Percentiles rank a stretch among this genome's conserved stretches.
Conservation (phyloP, 306 rosid genomes). For the Prosopis cineraria region DNA sequence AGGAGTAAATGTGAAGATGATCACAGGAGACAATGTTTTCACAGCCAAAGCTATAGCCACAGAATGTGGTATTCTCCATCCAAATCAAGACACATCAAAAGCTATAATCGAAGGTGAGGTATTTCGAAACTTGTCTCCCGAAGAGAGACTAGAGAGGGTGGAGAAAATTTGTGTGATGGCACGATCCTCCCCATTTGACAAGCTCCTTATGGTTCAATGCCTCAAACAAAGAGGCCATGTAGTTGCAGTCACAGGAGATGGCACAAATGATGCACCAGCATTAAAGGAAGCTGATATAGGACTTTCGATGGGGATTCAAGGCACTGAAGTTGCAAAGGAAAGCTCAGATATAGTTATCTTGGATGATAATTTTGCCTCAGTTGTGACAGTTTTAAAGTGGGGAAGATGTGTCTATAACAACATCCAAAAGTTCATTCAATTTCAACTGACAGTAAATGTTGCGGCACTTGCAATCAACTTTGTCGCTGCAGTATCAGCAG, state of each 20-base stretch:
- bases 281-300: conserved; percentile 40
- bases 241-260: conserved; percentile 39
- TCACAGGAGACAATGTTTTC: conserved; percentile 33
- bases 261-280: conserved; percentile 38
- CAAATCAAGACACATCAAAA: neutral
- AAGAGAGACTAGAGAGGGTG: conserved; percentile 22
- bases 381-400: conserved; percentile 32
- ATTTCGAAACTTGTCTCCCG: conserved; percentile 19
- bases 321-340: conserved; percentile 36
- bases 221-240: conserved; percentile 32
- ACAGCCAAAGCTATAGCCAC: conserved; percentile 32
- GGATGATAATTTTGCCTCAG: conserved; percentile 36
- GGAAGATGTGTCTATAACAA: conserved; percentile 36
- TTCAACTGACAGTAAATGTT: conserved; percentile 33
- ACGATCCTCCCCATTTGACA: conserved; percentile 32
- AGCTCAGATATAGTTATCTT: conserved; percentile 41
- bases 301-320: conserved; percentile 41
- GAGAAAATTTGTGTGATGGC: conserved; percentile 37
- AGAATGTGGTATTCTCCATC: conserved; percentile 25
- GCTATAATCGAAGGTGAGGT: conserved; percentile 27
- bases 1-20: neutral
- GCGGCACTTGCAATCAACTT: conserved; percentile 27
- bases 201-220: conserved; percentile 35
- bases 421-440: conserved; percentile 37
- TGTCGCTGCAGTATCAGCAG: conserved; percentile 21